Evolutionary conservation across 1,139 yeast species (phyloP), one percentile per base, ranked within the genome.

Genomic region (Debaryomyces singareniensis): DNA sequence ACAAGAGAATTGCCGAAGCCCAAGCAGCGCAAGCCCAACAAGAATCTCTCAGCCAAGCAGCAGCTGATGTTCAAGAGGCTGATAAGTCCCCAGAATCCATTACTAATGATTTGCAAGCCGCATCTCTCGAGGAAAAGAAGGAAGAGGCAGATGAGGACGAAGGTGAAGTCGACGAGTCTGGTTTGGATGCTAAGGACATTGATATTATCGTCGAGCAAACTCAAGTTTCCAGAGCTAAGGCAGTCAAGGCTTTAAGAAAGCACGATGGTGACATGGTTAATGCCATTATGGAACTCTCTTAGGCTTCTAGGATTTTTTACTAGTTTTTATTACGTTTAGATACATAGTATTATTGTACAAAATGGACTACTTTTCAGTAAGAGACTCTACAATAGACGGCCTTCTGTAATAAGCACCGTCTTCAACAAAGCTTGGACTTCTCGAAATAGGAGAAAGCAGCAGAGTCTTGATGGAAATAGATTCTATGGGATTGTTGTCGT

Each of bases 221-320:
- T 49, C 81, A 78, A 53, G 91, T 78, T 40, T 72, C 96, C 35
- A 80, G 89, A 70, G 77, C 76, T 47, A 83, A 85, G 73, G 97
- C 97, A 43, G 84, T 77, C 51, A 82, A 80, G 63, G 95, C 96
- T 48, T 75, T 91, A 62, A 81, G 75, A 62, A 79, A 75, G 48
- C 89, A 89, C 72, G 75, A 85, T 52, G 87, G 91, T 62, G 97
- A 91, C 61, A 79, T 91, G 68, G 96, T 91, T 59, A 89, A 87
- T 58, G 91, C 96, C 47, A 85, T 89, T 58, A 85, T 89, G 94
- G 83, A 85, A 47, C 72, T 89, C 60, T 77, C 91, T 44, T 64
- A 61, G 16, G 20, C 6, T 12, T 25, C 10, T 25, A 18, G 21
- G 21, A 18, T 7, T 18, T 7, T 18, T 7, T 18, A 18, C 21